These are phyloP conservation scores for Barnettozyma sp. DNA, from an alignment of 805 yeast genomes.

Conservation along the genomic window DNA sequence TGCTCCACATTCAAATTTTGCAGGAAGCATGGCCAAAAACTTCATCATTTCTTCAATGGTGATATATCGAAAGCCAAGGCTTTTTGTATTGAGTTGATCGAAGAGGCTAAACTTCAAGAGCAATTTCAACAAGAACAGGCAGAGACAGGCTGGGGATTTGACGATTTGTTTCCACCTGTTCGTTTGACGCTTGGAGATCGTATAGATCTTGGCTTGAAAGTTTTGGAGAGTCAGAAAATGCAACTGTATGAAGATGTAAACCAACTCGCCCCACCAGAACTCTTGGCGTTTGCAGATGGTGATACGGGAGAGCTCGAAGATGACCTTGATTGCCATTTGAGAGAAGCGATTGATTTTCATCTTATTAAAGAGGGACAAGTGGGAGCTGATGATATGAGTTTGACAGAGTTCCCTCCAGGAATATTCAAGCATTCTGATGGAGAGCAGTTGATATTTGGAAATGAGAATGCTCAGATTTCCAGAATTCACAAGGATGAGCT, in stretches of 20 bases:
- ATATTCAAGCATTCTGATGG: no score
- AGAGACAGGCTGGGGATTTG: neutral
- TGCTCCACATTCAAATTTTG: neutral
- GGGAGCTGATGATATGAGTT: neutral
- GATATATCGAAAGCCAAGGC: neutral
- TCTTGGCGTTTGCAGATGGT: no score
- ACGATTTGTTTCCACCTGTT: neutral
- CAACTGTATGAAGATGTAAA: no score
- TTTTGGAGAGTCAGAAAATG: neutral
- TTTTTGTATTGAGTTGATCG: neutral
- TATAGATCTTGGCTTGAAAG: neutral
- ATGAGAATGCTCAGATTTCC: no score
- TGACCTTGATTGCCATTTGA: neutral
- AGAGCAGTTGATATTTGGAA: no score
- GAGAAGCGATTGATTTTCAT: neutral
- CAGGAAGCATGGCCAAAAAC: neutral
- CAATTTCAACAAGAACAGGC: neutral
- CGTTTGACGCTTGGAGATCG: neutral
- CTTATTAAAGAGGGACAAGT: neutral
- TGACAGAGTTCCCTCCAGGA: no score
- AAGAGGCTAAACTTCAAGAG: neutral
- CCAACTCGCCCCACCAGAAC: no score
- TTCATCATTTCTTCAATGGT: neutral
- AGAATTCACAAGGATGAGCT: no score
- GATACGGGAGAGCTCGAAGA: no score